Evolutionary conservation across 2,329 filamentous ascomycete genomes (phyloP).

Genomic region (Huntiella abstrusa): DNA sequence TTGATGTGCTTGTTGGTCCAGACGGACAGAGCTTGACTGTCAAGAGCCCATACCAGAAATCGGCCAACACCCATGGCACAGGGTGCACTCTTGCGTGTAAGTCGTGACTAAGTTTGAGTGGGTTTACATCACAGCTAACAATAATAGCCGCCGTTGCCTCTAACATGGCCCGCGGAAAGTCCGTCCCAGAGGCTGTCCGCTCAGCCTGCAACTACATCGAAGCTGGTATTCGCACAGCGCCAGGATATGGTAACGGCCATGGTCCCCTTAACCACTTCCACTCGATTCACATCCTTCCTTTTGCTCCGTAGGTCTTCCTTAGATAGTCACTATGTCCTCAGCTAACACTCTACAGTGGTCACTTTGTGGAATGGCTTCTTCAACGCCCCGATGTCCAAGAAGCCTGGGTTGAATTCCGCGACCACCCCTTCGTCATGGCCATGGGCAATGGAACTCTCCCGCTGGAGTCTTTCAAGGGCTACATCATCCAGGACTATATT

Average conservation of each 20-base stretch:
- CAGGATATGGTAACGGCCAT: slow-evolving; percentile 43
- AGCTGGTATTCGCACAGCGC: slow-evolving; percentile 47
- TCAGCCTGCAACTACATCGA: slow-evolving; percentile 54
- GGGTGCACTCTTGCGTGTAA: slow-evolving; percentile 81
- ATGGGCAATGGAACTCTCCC: slow-evolving; percentile 61
- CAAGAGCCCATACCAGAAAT: slow-evolving; percentile 50
- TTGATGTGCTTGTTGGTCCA: slow-evolving; percentile 57
- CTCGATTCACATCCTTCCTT: slow-evolving; percentile 47
- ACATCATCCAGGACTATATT: slow-evolving; percentile 81
- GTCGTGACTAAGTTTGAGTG: slow-evolving; percentile 17
- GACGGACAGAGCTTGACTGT: slow-evolving; percentile 39
- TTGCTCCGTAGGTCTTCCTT: slow-evolving; percentile 34
- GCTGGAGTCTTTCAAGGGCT: slow-evolving; percentile 62
- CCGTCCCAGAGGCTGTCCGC: slow-evolving; percentile 40
- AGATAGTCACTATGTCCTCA: background rate
- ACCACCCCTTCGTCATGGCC: slow-evolving; percentile 65
- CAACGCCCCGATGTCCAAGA: slow-evolving; percentile 52
- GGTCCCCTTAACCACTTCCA: slow-evolving; percentile 68
- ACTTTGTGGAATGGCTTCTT: slow-evolving; percentile 70
- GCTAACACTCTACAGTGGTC: slow-evolving; percentile 30
- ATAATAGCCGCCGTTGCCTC: slow-evolving; percentile 49
- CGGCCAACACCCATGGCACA: slow-evolving; percentile 79
- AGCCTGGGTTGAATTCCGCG: slow-evolving; percentile 57
- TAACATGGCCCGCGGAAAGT: slow-evolving; percentile 43
- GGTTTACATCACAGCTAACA: background rate